These are phyloP conservation scores for Cutaneotrichosporon daszewskae DNA, from an alignment of 1,284 basidiomycete genomes.

Conservation along the genomic window DNA sequence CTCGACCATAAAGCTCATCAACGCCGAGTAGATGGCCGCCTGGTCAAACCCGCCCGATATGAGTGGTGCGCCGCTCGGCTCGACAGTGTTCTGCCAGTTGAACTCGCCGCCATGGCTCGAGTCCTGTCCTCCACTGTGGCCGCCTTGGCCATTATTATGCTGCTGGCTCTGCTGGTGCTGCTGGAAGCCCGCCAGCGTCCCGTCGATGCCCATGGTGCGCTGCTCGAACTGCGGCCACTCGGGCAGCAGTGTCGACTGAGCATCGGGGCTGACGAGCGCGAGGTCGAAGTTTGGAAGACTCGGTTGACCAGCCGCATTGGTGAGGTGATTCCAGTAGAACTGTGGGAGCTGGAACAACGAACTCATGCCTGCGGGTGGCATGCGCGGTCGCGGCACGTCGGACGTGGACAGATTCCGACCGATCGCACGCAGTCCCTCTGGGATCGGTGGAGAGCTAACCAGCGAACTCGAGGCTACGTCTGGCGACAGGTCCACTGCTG, in stretches of 20 bases:
- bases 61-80: too few species aligned
- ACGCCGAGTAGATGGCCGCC: slow-evolving; percentile 22
- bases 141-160: background rate
- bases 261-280: too few species aligned
- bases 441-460: slow-evolving; percentile 6
- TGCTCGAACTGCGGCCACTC: too few species aligned
- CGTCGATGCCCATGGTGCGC: too few species aligned
- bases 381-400: background rate
- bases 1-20: slow-evolving; percentile 29
- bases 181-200: too few species aligned
- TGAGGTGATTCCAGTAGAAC: slow-evolving; percentile 37
- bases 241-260: too few species aligned
- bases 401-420: slow-evolving; percentile 14
- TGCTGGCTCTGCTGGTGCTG: background rate
- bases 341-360: slow-evolving; percentile 33
- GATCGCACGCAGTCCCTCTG: slow-evolving; percentile 19
- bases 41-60: too few species aligned
- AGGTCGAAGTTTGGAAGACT: too few species aligned
- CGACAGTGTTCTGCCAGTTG: background rate
- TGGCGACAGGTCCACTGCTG: slow-evolving; percentile 2
- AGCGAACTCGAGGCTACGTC: too few species aligned
- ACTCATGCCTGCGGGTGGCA: too few species aligned
- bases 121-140: too few species aligned
- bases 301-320: slow-evolving; percentile 4
- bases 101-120: too few species aligned